Base-by-base conservation (phyloP, 805 yeast species). In the Ogataea neopini region DNA sequence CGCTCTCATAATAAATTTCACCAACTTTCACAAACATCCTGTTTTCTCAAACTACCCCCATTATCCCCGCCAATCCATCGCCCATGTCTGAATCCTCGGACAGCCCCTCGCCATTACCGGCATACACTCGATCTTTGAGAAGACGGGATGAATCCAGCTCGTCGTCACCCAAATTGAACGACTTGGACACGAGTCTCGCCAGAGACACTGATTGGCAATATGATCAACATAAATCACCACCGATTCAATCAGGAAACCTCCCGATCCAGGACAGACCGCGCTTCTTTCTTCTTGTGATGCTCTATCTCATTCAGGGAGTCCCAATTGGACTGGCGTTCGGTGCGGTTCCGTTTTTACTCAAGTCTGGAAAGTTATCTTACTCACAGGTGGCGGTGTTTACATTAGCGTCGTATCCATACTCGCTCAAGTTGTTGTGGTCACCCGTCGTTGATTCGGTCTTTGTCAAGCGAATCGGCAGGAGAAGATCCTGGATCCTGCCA, bases 261-360 rank as follows among this genome's bases (percentile, higher is more conserved):
- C 72, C 72, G 4, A 41, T 28, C 7, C 51, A 54, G 14, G 98
- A 91, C 60, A 68, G 88, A 47, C 84, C 85, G 11, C 88, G 90
- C 47, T 94, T 92, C 63, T 68, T 76, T 35, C 73, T 92, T 6
- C 70, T 92, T 48, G 83, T 89, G 5, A 60, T 87, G 5, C 70
- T 94, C 28, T 94, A 94, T 63, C 70, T 90, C 41, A 75, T 91
- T 6, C 99, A 94, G 64, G 99, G 99, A n/a, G 82, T 94, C 5
- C 99, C 99, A 0, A 95, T 91, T 11, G 99, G 99, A 0, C 69
- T 94, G 28, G 96, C 96, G 1, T 90, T 92, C 71, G 99, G 99
- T 2, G 83, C 96, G 1, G 77, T 94, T 9, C 99, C 99, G 1
- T 94, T 91, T 60, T 69, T 94, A 15, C 74, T 94, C 48, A 94